Evolutionary conservation across 2,329 filamentous ascomycete genomes (phyloP).

Genomic region (Rutstroemia sp.): DNA sequence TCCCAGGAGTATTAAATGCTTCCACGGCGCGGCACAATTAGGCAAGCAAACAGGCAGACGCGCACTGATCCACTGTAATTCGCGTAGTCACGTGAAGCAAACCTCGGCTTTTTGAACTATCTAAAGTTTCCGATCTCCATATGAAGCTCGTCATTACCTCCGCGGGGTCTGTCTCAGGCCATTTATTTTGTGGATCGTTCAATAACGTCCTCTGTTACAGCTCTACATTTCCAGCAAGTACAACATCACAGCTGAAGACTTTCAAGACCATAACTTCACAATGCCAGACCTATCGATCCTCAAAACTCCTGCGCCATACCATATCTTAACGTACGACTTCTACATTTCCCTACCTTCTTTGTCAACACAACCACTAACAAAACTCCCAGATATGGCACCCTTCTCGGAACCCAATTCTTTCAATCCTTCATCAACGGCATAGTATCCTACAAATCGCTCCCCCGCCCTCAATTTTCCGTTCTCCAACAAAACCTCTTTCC

Average conservation of each 20-base stretch:
- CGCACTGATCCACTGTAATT: background rate
- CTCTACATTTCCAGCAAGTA: background rate
- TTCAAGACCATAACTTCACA: constrained; percentile 9
- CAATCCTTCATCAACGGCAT: constrained; percentile 75
- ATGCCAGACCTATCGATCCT: constrained; percentile 36
- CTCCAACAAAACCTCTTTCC: constrained; percentile 80
- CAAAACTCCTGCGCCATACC: constrained; percentile 63
- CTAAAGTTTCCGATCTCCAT: background rate
- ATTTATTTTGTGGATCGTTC: too few relatives aligned
- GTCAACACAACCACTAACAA: constrained; percentile 2
- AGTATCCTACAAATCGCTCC: constrained; percentile 68
- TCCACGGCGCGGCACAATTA: background rate
- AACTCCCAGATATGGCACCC: constrained; percentile 69
- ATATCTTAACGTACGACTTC: constrained; percentile 59
- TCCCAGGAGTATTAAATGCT: background rate
- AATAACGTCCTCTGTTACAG: background rate
- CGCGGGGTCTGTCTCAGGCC: background rate
- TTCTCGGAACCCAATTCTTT: constrained; percentile 81
- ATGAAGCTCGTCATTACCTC: constrained; percentile 1
- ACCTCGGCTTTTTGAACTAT: background rate
- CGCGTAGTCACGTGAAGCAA: constrained; percentile 7
- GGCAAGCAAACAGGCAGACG: constrained; percentile 3
- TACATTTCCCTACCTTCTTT: background rate
- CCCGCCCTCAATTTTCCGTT: constrained; percentile 71
- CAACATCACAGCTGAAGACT: background rate